Evolutionary conservation across 139 green algal species (phyloP).

Genomic region (Limnomonas spitsbergensis): DNA sequence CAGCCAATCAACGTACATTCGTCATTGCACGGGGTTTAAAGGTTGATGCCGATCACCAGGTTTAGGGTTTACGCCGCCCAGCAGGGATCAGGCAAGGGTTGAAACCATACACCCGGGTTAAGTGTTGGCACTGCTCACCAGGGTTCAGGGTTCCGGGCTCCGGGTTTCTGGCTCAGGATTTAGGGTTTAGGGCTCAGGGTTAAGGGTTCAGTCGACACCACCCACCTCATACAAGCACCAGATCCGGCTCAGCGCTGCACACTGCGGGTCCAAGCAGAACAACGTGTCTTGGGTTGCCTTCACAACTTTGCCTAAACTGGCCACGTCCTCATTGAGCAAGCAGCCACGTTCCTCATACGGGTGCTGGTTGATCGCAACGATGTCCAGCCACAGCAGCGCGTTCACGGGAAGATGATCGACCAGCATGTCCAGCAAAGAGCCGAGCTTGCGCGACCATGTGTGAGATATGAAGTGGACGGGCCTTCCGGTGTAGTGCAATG

Average conservation of each 20-base stretch:
- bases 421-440: constrained; percentile 3
- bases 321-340: constrained; percentile 3
- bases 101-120: no score
- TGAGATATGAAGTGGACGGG: neutral
- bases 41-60: no score
- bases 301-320: constrained; percentile 11
- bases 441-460: constrained; percentile 6
- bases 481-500: neutral
- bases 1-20: no score
- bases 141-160: no score
- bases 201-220: neutral
- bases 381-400: constrained; percentile 10
- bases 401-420: neutral
- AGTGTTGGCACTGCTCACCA: no score
- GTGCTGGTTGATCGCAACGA: constrained; percentile 18
- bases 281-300: neutral
- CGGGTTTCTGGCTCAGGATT: no score
- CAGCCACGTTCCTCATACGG: constrained; percentile 9
- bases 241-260: constrained; percentile 16
- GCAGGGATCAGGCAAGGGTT: no score
- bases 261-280: constrained; percentile 12
- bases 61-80: no score
- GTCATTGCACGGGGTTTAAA: no score
- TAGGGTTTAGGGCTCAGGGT: no score
- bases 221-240: constrained; percentile 22